Evolutionary conservation across 1,284 basidiomycete genomes (phyloP).

Genomic region (Waitea zeae): DNA sequence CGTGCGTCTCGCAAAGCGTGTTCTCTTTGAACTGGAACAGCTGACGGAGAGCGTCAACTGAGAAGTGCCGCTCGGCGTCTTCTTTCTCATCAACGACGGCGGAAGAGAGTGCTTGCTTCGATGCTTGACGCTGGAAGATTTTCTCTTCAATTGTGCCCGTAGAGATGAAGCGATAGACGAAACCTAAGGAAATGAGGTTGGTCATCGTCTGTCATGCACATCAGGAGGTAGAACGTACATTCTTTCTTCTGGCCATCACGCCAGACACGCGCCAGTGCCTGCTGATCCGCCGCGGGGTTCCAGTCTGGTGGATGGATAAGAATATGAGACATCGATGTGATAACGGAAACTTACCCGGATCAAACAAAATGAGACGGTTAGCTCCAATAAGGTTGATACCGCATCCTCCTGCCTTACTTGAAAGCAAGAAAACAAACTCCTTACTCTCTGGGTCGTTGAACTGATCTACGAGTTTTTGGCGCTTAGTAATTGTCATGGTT

Average conservation of each 20-base stretch:
- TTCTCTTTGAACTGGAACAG: slow-evolving; percentile 86
- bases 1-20: slow-evolving; percentile 88
- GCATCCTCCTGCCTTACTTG: slow-evolving; percentile 94
- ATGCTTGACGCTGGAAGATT: slow-evolving; percentile 91
- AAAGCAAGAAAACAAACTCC: slow-evolving; percentile 92
- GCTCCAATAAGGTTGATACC: slow-evolving; percentile 98
- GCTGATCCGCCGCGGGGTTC: slow-evolving; percentile 98
- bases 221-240: slow-evolving; percentile 33
- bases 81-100: slow-evolving; percentile 97
- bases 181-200: slow-evolving; percentile 36
- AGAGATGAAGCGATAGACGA: slow-evolving; percentile 96
- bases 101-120: slow-evolving; percentile 92
- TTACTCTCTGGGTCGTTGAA: slow-evolving; percentile 95
- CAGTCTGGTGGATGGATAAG: slow-evolving; percentile 44
- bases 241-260: slow-evolving; percentile 99
- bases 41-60: slow-evolving; percentile 76
- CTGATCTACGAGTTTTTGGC: slow-evolving; percentile 92
- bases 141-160: slow-evolving; percentile 99
- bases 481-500: slow-evolving; percentile 84
- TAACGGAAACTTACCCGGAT: slow-evolving; percentile 53
- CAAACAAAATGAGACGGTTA: slow-evolving; percentile 90
- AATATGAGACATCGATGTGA: slow-evolving; percentile 1
- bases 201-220: background rate
- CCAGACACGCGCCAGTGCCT: slow-evolving; percentile 97
- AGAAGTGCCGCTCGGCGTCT: slow-evolving; percentile 92